phyloP scores from a whole-genome alignment of 768 basidiomycete species.

The Termitomyces sp. region DNA sequence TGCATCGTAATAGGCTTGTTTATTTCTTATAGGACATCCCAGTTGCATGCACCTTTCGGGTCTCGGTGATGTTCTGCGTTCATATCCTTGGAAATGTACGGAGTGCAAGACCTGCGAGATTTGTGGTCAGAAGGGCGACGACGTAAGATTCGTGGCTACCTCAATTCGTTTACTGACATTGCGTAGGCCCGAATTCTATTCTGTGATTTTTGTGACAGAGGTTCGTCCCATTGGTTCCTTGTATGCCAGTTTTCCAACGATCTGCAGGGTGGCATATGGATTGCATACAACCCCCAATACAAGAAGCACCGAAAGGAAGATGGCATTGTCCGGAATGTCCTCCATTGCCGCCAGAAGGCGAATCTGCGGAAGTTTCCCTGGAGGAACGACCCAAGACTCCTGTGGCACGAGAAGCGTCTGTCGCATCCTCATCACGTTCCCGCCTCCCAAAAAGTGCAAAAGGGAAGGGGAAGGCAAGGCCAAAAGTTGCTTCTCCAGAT shows the following conservation, averaged over 20 bases:
- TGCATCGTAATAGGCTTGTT: neutral
- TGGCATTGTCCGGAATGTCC: constrained; percentile 74
- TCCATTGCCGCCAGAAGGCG: constrained; percentile 20
- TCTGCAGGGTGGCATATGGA: constrained; percentile 76
- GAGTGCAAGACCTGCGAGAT: constrained; percentile 93
- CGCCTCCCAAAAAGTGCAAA: constrained; percentile 8
- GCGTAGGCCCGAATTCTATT: constrained; percentile 73
- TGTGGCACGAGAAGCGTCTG: constrained; percentile 27
- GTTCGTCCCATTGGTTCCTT: constrained; percentile 28
- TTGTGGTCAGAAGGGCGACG: constrained; percentile 80
- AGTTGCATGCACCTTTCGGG: constrained; percentile 67
- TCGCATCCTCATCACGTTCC: constrained; percentile 37
- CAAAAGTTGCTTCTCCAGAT: constrained; percentile 26
- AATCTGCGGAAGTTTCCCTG: constrained; percentile 1
- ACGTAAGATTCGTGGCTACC: constrained; percentile 50
- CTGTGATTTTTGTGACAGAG: constrained; percentile 93
- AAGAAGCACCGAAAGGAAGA: constrained; percentile 64
- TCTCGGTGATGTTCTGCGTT: constrained; percentile 54
- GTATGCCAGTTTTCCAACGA: constrained; percentile 2
- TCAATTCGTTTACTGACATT: constrained; percentile 10
- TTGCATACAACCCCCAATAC: constrained; percentile 69
- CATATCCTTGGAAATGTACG: constrained; percentile 82
- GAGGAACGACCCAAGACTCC: constrained; percentile 9
- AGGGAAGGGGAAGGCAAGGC: constrained; percentile 24
- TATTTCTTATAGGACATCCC: constrained; percentile 60